Conservation (phyloP, 2,329 filamentous ascomycete species). For the Colletotrichum theobromicola region DNA sequence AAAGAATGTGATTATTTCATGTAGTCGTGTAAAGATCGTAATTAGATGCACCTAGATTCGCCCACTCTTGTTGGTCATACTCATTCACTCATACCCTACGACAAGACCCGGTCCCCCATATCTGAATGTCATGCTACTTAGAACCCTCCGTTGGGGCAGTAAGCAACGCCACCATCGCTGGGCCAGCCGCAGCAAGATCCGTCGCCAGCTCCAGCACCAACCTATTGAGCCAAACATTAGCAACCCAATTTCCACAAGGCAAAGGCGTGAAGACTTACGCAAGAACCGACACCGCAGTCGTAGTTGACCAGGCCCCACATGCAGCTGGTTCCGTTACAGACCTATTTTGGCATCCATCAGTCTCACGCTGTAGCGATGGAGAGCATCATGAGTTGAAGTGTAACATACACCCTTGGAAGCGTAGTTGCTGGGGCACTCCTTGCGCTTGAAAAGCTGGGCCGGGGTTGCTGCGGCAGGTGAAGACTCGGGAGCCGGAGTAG, state of each 20-base stretch:
- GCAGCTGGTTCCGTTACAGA: background rate
- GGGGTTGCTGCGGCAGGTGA: background rate
- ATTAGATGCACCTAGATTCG: background rate
- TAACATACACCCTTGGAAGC: background rate
- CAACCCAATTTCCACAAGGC: background rate
- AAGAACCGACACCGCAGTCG: background rate
- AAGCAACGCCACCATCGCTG: background rate
- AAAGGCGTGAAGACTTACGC: background rate
- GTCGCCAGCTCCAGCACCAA: background rate
- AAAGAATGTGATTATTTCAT: background rate
- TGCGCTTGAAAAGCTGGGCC: background rate
- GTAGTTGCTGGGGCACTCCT: background rate
- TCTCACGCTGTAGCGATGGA: background rate
- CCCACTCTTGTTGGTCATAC: background rate
- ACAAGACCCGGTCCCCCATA: background rate
- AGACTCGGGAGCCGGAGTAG: background rate
- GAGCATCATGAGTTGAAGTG: background rate
- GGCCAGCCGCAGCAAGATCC: background rate
- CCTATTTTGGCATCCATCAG: background rate
- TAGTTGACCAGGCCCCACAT: background rate
- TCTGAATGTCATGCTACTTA: background rate
- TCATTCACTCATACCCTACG: background rate
- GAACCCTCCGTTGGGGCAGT: background rate
- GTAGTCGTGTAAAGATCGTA: background rate
- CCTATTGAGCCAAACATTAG: background rate